Conservation (phyloP, 129 eudicot species). For the Sambucus nigra region DNA sequence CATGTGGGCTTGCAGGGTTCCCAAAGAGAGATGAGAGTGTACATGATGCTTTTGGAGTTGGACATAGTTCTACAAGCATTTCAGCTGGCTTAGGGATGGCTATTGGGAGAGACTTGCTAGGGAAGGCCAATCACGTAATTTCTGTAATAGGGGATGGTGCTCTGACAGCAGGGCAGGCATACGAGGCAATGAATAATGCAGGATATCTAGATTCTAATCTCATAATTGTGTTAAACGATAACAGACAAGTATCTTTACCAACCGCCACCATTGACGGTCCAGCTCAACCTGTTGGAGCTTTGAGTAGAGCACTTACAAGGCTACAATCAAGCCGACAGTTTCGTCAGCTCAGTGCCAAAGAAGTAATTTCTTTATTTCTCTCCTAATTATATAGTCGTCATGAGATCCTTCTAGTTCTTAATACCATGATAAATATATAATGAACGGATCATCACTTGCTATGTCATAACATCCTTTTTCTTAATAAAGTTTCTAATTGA, state of each 20-base stretch:
- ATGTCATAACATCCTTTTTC: too few relatives aligned
- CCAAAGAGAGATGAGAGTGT: conserved; percentile 67
- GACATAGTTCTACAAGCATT: conserved; percentile 78
- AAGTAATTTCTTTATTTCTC: not conserved
- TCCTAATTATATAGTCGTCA: too few relatives aligned
- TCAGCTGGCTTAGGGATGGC: conserved; percentile 81
- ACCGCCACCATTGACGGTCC: conserved; percentile 65
- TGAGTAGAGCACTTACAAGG: conserved; percentile 37
- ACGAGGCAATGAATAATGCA: conserved; percentile 59
- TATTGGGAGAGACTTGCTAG: conserved; percentile 49
- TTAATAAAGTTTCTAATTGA: too few relatives aligned
- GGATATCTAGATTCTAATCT: conserved; percentile 53
- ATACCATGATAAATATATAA: too few relatives aligned
- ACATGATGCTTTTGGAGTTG: conserved; percentile 73
- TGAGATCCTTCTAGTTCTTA: too few relatives aligned
- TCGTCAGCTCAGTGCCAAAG: conserved; percentile 48
- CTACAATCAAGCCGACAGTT: conserved; percentile 39
- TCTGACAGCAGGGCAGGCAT: conserved; percentile 76
- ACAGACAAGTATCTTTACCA: conserved; percentile 60
- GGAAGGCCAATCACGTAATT: conserved; percentile 47
- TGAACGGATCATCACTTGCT: too few relatives aligned
- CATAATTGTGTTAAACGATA: conserved; percentile 47
- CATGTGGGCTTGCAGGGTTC: conserved; percentile 63
- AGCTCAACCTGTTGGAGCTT: conserved; percentile 54
- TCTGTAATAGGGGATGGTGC: conserved; percentile 74